phyloP scores from a whole-genome alignment of 2,329 filamentous ascomycete species.

The Helminthosporium solani region DNA sequence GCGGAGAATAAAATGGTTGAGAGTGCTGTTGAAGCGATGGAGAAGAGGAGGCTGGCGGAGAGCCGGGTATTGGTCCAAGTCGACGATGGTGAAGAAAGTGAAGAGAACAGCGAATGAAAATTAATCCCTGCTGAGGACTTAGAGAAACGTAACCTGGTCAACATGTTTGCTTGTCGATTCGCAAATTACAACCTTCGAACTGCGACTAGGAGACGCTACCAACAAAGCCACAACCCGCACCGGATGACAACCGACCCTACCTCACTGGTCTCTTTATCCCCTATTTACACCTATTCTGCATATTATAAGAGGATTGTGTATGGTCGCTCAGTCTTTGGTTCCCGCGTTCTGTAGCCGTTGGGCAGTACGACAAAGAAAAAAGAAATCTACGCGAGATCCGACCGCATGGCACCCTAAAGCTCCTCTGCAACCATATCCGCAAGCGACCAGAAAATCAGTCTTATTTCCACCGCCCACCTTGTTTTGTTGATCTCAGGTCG shows the following conservation, averaged over 20 bases:
- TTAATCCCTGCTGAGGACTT: too few species aligned
- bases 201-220: too few species aligned
- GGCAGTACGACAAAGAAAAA: conserved; percentile 6
- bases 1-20: conserved; percentile 15
- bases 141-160: too few species aligned
- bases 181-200: too few species aligned
- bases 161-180: too few species aligned
- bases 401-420: conserved; percentile 1
- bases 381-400: background rate
- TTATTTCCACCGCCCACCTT: background rate
- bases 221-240: too few species aligned
- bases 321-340: too few species aligned
- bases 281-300: too few species aligned
- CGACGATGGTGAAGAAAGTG: conserved; percentile 14
- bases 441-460: background rate
- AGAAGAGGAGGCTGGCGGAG: conserved; percentile 20
- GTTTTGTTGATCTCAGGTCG: background rate
- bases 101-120: conserved; percentile 13
- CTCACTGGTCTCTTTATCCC: too few species aligned
- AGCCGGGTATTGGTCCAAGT: conserved; percentile 16
- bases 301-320: too few species aligned
- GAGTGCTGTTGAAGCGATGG: conserved; percentile 25
- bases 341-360: too few species aligned
- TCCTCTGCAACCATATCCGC: background rate
- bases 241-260: too few species aligned